Base-by-base conservation (phyloP, 148 eudicot species). In the Polygonum aviculare region DNA sequence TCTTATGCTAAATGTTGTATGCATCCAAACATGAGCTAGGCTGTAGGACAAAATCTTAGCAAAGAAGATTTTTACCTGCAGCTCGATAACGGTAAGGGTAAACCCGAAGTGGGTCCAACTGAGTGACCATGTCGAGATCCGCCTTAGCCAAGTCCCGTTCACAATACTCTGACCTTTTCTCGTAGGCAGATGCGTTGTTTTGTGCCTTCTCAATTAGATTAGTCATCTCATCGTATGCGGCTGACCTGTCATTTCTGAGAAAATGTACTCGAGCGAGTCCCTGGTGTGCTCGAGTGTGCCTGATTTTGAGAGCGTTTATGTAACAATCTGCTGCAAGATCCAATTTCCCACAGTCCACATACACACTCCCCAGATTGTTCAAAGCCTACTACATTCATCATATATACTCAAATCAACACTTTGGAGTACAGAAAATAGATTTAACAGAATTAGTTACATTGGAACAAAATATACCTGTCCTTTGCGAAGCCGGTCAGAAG, bases 81-180 rank as follows among this genome's bases (percentile, higher is more conserved):
- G 99, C 99, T 78, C 99, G 87, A 75, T 93, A 95, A 77, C 99
- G 84, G 80, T 95, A 95, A 52, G 99, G 99, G 70, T 93, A 95
- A 47, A 92, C 93, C 70, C 99, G 91, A 74, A 95, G 88, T 21
- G 99, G 99, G 78, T 95, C 99, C 52, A 95, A 81, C 51, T 77
- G 84, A 45, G 99, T 88, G 72, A 92, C 98, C 91, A 89, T 95
- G 76, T 88, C 88, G 5, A 95, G 88, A 86, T 95, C 99, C 40
- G 84, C 85, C 81, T 91, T 95, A 76, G 97, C 88, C 84, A 83
- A 79, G 73, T 93, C 99, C 51, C 97, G 93, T 35, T 95, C 99
- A 84, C 99, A 90, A 75, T 95, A 95, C 75, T 95, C 99, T 8
- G 99, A 95, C 70, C 99, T 90, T 83, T 95, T 95, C 81, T 95